Evolutionary conservation across 495 filamentous ascomycete genomes (phyloP), one percentile per base, ranked within the genome.

Genomic region (Xylaria castorea): DNA sequence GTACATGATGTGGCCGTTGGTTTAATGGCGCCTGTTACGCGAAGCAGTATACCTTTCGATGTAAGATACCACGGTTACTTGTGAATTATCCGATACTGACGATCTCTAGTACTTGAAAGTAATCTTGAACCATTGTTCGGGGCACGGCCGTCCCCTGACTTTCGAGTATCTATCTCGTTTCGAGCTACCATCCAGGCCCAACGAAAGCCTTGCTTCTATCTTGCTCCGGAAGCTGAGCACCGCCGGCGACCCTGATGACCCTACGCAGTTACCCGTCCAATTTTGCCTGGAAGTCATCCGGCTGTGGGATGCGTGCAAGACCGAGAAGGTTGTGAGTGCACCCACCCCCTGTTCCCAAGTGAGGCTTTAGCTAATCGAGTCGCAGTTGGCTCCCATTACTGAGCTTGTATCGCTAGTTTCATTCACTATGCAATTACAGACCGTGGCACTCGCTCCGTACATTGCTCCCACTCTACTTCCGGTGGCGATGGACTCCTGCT

Each of bases 151-250:
- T 25, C 78, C 81, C 5, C 75, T 82, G 5, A 81, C 80, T 3
- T 83, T 87, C 50, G 85, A 87, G 42, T 75, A 78, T 25, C 78
- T 87, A 8, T 78, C 85, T 14, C 76, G 76, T 27, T 85, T 80
- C 69, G 62, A 73, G 27, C 81, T 85, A 53, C 83, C 83, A 1
- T 83, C 83, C 1, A 78, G 83, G 14, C 80, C 81, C 1, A 72
- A 53, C 8, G 79, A 78, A 68, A 82, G 82, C 8, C 77, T 87
- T 12, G 78, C 84, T 4, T 82, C 83, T 14, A 81, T 83, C 63
- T 78, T 86, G 53, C 79, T 86, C 66, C 80, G 83, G 44, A 83
- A 81, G 50, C 72, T 87, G 5, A 81, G 82, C 1, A 74, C 76
- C 16, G 75, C 83, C 67, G 81, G 81, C 7, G 75, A 75, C 51